Evolutionary conservation across 331 rosid species (phyloP), one percentile per base, ranked within the genome.

Genomic region (Quercus lobata): DNA sequence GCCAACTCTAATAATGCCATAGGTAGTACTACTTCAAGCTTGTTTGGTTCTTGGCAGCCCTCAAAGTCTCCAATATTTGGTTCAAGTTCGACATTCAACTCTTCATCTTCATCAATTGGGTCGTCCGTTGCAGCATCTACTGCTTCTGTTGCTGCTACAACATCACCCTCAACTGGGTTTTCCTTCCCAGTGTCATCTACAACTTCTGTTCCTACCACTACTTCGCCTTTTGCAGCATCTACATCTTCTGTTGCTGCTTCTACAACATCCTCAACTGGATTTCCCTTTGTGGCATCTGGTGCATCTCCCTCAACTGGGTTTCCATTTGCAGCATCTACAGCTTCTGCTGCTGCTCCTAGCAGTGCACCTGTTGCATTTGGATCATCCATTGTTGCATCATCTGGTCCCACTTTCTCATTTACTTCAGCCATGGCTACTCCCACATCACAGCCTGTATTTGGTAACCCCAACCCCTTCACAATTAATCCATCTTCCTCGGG

Each of bases 391-490:
- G 83, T 85, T 71, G 86, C 90, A 66, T 73, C 92, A 24, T 73
- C 92, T 56, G 24, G 24, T 22, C 24, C 24, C 24, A 22, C 24
- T 22, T 22, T 22, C 24, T 22, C 24, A 22, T 22, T 22, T 22
- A 22, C 24, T 22, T 22, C 24, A 22, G 24, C 24, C 24, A 22
- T 83, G 53, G 80, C 84, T 32, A 41, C 84, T 65, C 71, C 90
- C 32, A 22, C 93, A 4, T n/a, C 89, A 34, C 98, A 89, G 73
- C 84, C 97, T 63, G 85, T 79, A 22, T 90, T 95, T 78, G 91
- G 87, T 56, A 89, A 57, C 66, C 60, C 90, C 18, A 88, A 63
- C 75, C 61, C 89, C 41, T 89, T 83, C 14, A 0, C 81, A 30
- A 86, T 91, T 58, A 71, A 83, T 84, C 78, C 95, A 57, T 62